Conservation (phyloP, 495 filamentous ascomycete genomes). For the Aspergillus sparsus region DNA sequence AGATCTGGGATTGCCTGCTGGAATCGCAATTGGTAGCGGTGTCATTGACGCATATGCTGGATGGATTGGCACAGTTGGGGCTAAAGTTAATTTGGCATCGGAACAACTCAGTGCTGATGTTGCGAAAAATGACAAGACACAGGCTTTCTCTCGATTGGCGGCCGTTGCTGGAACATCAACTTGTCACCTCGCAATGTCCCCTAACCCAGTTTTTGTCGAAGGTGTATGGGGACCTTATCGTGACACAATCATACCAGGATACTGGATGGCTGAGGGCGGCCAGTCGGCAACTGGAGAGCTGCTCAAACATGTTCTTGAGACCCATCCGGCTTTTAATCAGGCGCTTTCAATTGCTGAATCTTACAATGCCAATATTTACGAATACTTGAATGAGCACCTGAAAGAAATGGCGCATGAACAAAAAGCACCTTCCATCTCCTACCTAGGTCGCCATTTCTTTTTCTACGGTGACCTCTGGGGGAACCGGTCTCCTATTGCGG, state of each 20-base stretch:
- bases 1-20: constrained; percentile 82
- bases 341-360: constrained; percentile 73
- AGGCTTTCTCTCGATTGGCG: constrained; percentile 91
- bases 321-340: constrained; percentile 82
- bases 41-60: constrained; percentile 98
- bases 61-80: constrained; percentile 98
- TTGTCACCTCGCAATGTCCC: constrained; percentile 95
- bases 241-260: constrained; percentile 85
- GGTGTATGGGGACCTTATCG: constrained; percentile 97
- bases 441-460: constrained; percentile 88
- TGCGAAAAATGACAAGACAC: constrained; percentile 74
- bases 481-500: constrained; percentile 90
- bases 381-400: constrained; percentile 89
- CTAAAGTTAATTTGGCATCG: constrained; percentile 73
- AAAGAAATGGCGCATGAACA: constrained; percentile 66
- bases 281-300: constrained; percentile 95
- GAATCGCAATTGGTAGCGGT: constrained; percentile 89
- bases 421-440: constrained; percentile 74
- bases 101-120: constrained; percentile 60
- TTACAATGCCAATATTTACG: constrained; percentile 83
- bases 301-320: constrained; percentile 90
- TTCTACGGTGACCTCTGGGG: constrained; percentile 99
- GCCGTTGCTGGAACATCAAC: constrained; percentile 97
- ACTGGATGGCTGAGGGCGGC: constrained; percentile 96
- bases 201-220: constrained; percentile 82